Evolutionary conservation across 2,329 filamentous ascomycete genomes (phyloP).

Genomic region (Fusarium austroafricanum): DNA sequence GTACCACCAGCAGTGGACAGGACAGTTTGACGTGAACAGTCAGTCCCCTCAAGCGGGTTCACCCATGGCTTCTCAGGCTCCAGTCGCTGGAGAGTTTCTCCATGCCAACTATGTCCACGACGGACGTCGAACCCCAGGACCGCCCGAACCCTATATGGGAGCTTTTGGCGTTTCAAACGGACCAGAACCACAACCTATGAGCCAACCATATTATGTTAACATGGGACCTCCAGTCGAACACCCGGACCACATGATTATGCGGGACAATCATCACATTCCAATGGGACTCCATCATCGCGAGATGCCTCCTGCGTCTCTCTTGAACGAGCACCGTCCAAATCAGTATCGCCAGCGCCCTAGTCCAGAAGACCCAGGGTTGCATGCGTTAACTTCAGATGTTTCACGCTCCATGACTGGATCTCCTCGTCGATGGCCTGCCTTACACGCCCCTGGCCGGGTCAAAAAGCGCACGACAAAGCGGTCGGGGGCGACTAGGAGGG

Average conservation of each 20-base stretch:
- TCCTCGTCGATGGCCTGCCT: conserved; percentile 41
- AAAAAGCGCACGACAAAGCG: conserved; percentile 46
- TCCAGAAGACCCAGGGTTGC: conserved; percentile 32
- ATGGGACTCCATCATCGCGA: conserved; percentile 45
- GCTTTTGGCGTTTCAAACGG: conserved; percentile 52
- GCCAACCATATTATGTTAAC: conserved; percentile 48
- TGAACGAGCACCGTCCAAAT: conserved; percentile 40
- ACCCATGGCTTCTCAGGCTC: conserved; percentile 57
- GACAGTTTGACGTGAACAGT: conserved; percentile 56
- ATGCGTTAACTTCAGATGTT: conserved; percentile 14
- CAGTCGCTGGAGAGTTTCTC: conserved; percentile 51
- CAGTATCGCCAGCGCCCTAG: conserved; percentile 45
- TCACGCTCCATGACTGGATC: conserved; percentile 44
- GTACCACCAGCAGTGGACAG: conserved; percentile 55
- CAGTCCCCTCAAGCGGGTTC: conserved; percentile 58
- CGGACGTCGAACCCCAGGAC: conserved; percentile 53
- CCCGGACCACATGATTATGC: conserved; percentile 45
- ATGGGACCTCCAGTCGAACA: conserved; percentile 43
- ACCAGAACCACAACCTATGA: conserved; percentile 42
- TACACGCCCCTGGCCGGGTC: conserved; percentile 41
- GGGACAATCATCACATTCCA: conserved; percentile 35
- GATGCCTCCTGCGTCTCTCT: conserved; percentile 38
- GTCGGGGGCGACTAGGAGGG: conserved; percentile 19
- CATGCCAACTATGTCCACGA: conserved; percentile 53
- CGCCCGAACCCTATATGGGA: conserved; percentile 53